Percentiles rank a stretch among this genome's conserved stretches.
These are phyloP conservation scores for Blastocystis sp. DNA, from an alignment of 352 stramenopile species.

Conservation along the genomic window DNA sequence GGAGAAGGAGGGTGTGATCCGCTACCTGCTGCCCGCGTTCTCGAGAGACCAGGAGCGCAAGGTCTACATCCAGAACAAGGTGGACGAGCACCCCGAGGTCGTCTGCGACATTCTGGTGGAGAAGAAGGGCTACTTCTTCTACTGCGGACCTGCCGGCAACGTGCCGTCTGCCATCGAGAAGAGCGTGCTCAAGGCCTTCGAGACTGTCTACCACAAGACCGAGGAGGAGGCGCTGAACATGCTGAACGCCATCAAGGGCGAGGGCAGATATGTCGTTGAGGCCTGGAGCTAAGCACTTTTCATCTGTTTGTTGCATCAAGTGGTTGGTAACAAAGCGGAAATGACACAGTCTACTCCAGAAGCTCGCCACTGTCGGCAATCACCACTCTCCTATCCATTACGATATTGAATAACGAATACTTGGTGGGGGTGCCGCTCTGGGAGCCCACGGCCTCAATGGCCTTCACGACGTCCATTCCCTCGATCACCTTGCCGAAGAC, in stretches of 20 bases:
- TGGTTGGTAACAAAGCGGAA: not conserved
- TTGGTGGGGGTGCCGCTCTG: conserved; percentile 10
- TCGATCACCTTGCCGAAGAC: conserved; percentile 73
- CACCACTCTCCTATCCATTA: conserved; percentile 36
- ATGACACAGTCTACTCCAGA: not conserved
- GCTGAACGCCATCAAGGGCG: conserved; percentile 34
- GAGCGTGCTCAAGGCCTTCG: conserved; percentile 19
- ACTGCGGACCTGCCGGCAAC: conserved; percentile 75
- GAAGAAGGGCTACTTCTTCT: conserved; percentile 81
- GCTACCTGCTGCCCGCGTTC: conserved; percentile 80
- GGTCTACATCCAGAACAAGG: conserved; percentile 84
- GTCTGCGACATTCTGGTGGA: conserved; percentile 78
- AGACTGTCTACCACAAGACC: conserved; percentile 24
- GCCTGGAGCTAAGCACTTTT: conserved; percentile 56
- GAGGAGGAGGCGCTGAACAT: conserved; percentile 32
- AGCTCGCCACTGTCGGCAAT: conserved; percentile 53
- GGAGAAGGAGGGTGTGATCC: conserved; percentile 79
- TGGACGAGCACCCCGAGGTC: conserved; percentile 79
- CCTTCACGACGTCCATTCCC: conserved; percentile 86
- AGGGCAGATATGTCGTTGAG: conserved; percentile 65
- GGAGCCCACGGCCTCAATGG: conserved; percentile 74
- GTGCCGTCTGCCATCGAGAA: conserved; percentile 46
- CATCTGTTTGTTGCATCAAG: not conserved
- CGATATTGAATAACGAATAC: not conserved
- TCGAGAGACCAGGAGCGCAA: conserved; percentile 83